Base-by-base conservation (phyloP, 257 asterid genomes). In the Ajuga chamaepitys region DNA sequence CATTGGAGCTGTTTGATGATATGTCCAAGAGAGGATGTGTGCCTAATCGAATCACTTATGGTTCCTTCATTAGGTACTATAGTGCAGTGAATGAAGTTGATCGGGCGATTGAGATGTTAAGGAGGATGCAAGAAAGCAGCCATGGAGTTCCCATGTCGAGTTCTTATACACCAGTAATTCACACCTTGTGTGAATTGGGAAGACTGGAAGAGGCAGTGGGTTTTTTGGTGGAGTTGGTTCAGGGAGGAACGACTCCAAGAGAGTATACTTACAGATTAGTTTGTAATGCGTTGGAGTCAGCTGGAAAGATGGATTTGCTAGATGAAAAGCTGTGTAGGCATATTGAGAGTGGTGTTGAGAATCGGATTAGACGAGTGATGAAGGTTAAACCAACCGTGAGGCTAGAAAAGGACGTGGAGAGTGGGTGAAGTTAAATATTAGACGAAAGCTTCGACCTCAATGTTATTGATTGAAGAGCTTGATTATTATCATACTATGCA, bases 81-180 rank as follows among this genome's bases (percentile, higher is more conserved):
- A 89, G 97, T 64, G 88, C 75, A 11, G 89, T 79, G 66, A 89
- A 93, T 78, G 97, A 93, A 82, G 80, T 82, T 72, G 95, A 88
- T 46, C 76, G 75, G 82, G 99, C 89, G 32, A 78, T 89, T 55
- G 94, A 79, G 78, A 86, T 90, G 95, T 70, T 90, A 81, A 83
- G 87, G 78, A 79, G 58, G 78, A 86, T 93, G 97, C 81, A 76
- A 72, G 91, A 76, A 63, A 70, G 48, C 80, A 28, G 72, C 35
- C 88, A 83, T 51, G 99, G 95, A 8, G 83, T 77, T 22, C 87
- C 95, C 8, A 78, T 78, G 58, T 72, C 89, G 0, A 89, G 97
- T 72, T 83, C 90, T 35, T 89, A 83, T 67, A 93, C 97, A 0
- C 87, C 96, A 2, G 77, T 89, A 18, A 84, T 89, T 60, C 99